A percentile compares a stretch with the other conserved stretches of the same genome.
Conservation (phyloP, 495 filamentous ascomycete genomes). For the Penicillium silybi region DNA sequence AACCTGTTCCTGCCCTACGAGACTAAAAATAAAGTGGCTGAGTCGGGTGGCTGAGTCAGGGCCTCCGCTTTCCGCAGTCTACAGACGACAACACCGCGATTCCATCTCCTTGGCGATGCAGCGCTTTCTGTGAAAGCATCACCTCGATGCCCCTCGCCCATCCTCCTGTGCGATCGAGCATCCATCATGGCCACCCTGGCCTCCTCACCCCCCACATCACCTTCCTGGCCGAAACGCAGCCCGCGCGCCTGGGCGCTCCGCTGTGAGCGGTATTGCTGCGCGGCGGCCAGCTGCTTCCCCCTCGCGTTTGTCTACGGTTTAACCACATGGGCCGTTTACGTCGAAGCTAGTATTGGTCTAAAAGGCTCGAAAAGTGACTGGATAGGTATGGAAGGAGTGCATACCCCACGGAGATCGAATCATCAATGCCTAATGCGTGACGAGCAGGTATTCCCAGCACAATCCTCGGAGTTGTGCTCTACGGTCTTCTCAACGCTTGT, state of each 20-base stretch:
- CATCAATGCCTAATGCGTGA: background rate
- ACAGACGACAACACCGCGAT: background rate
- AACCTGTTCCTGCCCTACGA: background rate
- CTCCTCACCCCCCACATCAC: conserved; percentile 42
- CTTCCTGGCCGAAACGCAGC: conserved; percentile 48
- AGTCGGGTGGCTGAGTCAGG: conserved; percentile 15
- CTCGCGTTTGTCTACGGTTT: conserved; percentile 83
- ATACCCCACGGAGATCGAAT: background rate
- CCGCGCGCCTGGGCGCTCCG: conserved; percentile 63
- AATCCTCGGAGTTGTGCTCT: conserved; percentile 65
- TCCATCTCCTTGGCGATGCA: conserved; percentile 5
- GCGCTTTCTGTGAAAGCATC: conserved; percentile 3
- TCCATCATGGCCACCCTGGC: conserved; percentile 40
- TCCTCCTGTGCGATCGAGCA: conserved; percentile 8
- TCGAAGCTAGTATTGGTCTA: conserved; percentile 72
- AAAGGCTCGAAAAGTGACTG: conserved; percentile 51
- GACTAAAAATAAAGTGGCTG: conserved; percentile 13
- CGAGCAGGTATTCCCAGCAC: conserved; percentile 41
- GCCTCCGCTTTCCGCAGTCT: conserved; percentile 9
- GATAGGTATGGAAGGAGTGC: conserved; percentile 55
- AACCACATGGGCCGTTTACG: conserved; percentile 87
- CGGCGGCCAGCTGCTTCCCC: conserved; percentile 77
- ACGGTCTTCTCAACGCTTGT: conserved; percentile 74
- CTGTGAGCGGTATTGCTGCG: conserved; percentile 82
- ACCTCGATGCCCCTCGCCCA: conserved; percentile 13